Evolutionary conservation across 768 basidiomycete species (phyloP), one percentile per base, ranked within the genome.

Genomic region (Leccinum truebloodii): DNA sequence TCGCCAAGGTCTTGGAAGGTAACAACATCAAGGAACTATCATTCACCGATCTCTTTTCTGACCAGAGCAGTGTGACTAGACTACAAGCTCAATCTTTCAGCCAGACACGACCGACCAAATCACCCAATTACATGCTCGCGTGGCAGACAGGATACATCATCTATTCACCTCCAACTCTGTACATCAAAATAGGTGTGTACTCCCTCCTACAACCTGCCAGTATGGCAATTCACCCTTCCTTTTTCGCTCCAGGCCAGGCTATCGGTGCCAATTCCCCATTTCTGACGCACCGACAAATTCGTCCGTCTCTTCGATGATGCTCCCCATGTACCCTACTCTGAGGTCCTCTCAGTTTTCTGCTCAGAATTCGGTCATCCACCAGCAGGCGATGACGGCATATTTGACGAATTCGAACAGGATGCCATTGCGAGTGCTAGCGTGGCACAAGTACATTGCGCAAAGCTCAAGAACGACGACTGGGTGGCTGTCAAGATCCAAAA

Each of bases 1-100:
- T 99, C 73, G 92, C 96, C 63, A 98, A 97, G 78, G 96, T 96
- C 41, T 88, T 99, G 57, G 95, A 96, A 79, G 96, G n/a, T n/a
- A n/a, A n/a, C n/a, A n/a, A n/a, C n/a, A n/a, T n/a, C n/a, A n/a
- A 94, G 80, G 94, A 95, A 51, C 83, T 98, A 55, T 9, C 30
- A 30, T 30, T 30, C 8, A 30, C 86, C 2, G 86, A 82, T 59
- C 80, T 97, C 2, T 96, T 95, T 65, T 30, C 8, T 8, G 8
- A 30, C 30, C 30, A 8, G 8, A 9, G 30, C 30, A 30, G 30
- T 30, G 30, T 30, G 30, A 30, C 30, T 30, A 30, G 30, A 1
- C 30, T 9, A 9, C 8, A 30, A 9, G 30, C 30, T 30, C 0
- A 30, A 0, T n/a, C 32, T 28, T 28, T 28, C 1, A 28, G 26